Conservation (phyloP, 192 early-diverging fungal genomes). For the Coemansia sp. region DNA sequence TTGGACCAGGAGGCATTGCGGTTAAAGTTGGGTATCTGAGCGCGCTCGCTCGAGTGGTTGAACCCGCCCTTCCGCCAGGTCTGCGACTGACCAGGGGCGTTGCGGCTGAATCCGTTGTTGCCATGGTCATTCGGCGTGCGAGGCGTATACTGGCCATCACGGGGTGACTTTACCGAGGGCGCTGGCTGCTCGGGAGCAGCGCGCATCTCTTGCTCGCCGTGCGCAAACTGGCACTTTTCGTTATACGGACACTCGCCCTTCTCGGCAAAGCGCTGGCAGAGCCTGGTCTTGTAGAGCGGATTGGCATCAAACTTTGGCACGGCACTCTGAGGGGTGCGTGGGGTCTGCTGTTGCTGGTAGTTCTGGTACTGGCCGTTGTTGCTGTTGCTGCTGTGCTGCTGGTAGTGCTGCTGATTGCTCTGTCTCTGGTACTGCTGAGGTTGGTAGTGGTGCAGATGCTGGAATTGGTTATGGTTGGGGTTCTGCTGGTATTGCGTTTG, state of each 20-base stretch:
- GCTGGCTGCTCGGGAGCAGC: slow-evolving; percentile 29
- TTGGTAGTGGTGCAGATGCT: slow-evolving; percentile 7
- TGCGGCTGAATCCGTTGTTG: slow-evolving; percentile 11
- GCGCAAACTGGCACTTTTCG: slow-evolving; percentile 83
- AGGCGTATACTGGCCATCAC: slow-evolving; percentile 19
- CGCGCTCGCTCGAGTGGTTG: slow-evolving; percentile 21
- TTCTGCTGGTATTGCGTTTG: slow-evolving; percentile 21
- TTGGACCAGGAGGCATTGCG: slow-evolving; percentile 37
- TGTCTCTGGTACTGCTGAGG: not conserved
- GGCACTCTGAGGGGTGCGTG: slow-evolving; percentile 32
- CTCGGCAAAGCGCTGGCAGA: slow-evolving; percentile 79
- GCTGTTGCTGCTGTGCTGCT: not conserved
- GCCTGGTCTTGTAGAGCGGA: slow-evolving; percentile 75
- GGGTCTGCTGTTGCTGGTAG: slow-evolving; percentile 17
- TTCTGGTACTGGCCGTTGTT: slow-evolving; percentile 4
- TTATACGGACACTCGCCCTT: slow-evolving; percentile 80
- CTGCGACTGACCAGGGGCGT: slow-evolving; percentile 9
- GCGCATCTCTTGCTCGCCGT: slow-evolving; percentile 50
- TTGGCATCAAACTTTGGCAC: slow-evolving; percentile 51
- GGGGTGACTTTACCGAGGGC: slow-evolving; percentile 17
- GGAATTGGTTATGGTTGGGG: not conserved
- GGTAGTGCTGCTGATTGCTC: slow-evolving; percentile 2
- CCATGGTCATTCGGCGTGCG: slow-evolving; percentile 11
- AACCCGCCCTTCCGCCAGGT: slow-evolving; percentile 19
- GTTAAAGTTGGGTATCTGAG: slow-evolving; percentile 19